Base-by-base conservation (phyloP, 2,329 filamentous ascomycete genomes). In the Exophiala bonariae region DNA sequence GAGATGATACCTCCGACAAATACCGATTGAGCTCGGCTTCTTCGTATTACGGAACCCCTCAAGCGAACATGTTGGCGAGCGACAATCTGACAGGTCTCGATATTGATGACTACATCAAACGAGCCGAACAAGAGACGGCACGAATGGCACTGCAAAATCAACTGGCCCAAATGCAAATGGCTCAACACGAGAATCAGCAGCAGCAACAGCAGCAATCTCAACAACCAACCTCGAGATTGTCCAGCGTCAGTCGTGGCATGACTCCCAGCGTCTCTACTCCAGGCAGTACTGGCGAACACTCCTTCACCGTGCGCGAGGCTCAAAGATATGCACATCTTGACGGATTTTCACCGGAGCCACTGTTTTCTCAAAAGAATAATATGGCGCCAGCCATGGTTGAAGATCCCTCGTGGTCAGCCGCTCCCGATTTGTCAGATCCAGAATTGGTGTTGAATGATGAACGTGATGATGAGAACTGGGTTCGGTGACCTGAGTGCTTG, bases 61-160 rank as follows among this genome's bases (percentile, higher is more conserved):
- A 72, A 46, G 56, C 66, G 17, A 68, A 67, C 54, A 59, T 72
- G 30, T 56, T 73, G 40, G 64, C 69, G 31, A 66, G 64, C 22
- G 67, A 65, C 49, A 64, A 70, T 40, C 49, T 71, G 9, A 66
- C 66, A 28, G 67, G 65, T 28, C 66, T 72, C 43, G 66, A 66
- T 47, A 71, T 73, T 35, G 70, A 73, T 44, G 68, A 71, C 35
- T 72, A 69, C 55, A 60, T 72, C 44, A 70, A 71, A 52, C 42
- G 49, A 19, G 56, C 54, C 11, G 51, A 58, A 28, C 50, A 52
- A 4, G 50, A 53, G 35, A 56, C 59, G 13, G 48, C 52, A 44
- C 50, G 53, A 32, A 49, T 57, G 45, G 42, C 54, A 44, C 44
- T 54, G 48, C 49, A 57, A 35, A 40, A 53, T 17, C 42, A 56